Conservation (phyloP, 176 grass and related monocot species). For the Leersia perrieri region DNA sequence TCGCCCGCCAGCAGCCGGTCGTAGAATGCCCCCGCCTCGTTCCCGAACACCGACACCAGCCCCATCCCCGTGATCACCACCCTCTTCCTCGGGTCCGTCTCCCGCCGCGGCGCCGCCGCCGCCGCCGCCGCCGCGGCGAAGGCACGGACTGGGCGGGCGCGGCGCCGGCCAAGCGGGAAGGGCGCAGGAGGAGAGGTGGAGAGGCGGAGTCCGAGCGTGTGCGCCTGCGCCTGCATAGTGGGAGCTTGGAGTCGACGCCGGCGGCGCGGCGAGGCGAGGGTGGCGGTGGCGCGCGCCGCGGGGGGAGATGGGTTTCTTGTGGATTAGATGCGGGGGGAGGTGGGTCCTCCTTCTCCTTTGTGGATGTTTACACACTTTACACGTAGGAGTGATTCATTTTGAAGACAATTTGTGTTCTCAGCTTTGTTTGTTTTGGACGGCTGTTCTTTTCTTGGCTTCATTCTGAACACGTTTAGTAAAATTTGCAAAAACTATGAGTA, state of each 20-base stretch:
- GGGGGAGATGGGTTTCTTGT: conserved; percentile 11
- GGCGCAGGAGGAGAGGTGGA: not conserved
- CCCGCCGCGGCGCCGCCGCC: conserved; percentile 42
- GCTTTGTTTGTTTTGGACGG: not conserved
- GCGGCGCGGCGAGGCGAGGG: conserved; percentile 28
- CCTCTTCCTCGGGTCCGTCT: conserved; percentile 83
- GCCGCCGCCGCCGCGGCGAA: not conserved
- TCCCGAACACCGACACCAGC: conserved; percentile 83
- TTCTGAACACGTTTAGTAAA: not conserved
- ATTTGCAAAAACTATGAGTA: too few species aligned
- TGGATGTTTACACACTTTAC: not conserved
- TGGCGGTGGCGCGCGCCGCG: not conserved
- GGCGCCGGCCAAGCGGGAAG: conserved; percentile 7
- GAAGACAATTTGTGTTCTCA: not conserved
- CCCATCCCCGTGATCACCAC: conserved; percentile 96
- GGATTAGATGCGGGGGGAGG: conserved; percentile 29
- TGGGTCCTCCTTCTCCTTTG: not conserved
- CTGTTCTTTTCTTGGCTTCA: too few species aligned
- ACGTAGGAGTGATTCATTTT: too few species aligned
- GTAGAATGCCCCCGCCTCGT: conserved; percentile 70
- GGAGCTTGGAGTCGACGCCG: not conserved
- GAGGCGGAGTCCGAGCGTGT: conserved; percentile 28
- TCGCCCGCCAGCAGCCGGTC: conserved; percentile 76
- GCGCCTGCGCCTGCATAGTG: conserved; percentile 34
- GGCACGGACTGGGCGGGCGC: conserved; percentile 21